Evolutionary conservation across 106 monocot species (phyloP).

Genomic region (Narthecium ossifragum): DNA sequence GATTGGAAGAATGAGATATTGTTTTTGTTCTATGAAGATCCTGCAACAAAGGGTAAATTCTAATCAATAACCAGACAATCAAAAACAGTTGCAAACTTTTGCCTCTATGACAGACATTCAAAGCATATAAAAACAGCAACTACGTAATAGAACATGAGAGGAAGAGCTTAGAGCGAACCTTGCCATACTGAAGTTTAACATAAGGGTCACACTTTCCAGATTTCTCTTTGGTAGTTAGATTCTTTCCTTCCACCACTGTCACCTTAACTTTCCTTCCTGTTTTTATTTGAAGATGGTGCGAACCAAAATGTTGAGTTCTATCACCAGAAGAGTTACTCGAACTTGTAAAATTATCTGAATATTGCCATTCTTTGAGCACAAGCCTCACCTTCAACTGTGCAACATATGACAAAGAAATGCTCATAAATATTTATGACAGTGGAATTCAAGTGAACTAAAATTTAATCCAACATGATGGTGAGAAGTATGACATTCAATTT

Average conservation of each 20-base stretch:
- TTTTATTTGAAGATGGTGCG: constrained; percentile 25
- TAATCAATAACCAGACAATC: background rate
- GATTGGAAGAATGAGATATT: constrained; percentile 39
- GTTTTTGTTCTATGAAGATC: constrained; percentile 61
- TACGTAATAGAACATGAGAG: background rate
- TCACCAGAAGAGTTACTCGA: constrained; percentile 13
- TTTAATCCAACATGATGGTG: no score
- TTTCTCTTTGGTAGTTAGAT: constrained; percentile 52
- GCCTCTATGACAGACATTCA: no score
- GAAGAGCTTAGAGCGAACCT: constrained; percentile 37
- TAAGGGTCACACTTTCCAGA: constrained; percentile 81
- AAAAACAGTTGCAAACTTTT: no score
- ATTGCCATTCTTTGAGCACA: constrained; percentile 91
- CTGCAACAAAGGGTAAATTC: constrained; percentile 25
- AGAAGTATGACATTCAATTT: no score
- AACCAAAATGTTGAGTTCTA: constrained; percentile 32
- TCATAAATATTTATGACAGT: no score
- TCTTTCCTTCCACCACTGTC: constrained; percentile 63
- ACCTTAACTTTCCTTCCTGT: constrained; percentile 84
- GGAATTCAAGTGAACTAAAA: no score
- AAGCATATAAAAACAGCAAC: background rate
- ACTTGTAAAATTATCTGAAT: constrained; percentile 65
- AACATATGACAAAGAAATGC: background rate
- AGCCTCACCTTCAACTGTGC: constrained; percentile 65
- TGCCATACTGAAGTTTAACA: constrained; percentile 85